A percentile compares a stretch with the other conserved stretches of the same genome.
Evolutionary conservation across 148 eudicot species (phyloP).

Genomic region (Arbutus unedo): DNA sequence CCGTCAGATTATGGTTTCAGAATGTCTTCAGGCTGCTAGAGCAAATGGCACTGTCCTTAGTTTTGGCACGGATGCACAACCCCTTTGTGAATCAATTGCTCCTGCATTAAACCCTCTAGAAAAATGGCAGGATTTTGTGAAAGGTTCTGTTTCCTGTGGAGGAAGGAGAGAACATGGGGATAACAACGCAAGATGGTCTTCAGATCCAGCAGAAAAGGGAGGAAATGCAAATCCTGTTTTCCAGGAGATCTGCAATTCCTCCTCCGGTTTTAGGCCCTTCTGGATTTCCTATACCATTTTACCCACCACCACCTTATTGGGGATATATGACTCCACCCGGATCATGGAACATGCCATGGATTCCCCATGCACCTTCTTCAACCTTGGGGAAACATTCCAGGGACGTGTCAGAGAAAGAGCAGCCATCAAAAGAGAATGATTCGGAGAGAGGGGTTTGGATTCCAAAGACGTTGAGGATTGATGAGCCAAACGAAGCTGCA

Average conservation of each 20-base stretch:
- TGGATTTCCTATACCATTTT: conserved; percentile 39
- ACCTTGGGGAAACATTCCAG: conserved; percentile 59
- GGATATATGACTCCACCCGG: conserved; percentile 23
- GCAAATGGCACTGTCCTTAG: conserved; percentile 16
- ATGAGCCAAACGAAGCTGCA: conserved; percentile 40
- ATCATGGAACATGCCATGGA: conserved; percentile 42
- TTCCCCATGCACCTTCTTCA: conserved; percentile 23
- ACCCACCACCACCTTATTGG: conserved; percentile 48
- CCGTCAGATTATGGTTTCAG: conserved; percentile 30
- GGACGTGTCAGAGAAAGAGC: conserved; percentile 37
- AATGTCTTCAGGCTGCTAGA: conserved; percentile 23
- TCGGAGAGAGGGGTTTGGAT: conserved; percentile 22
- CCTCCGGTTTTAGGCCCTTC: conserved; percentile 25
- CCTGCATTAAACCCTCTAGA: conserved; percentile 23
- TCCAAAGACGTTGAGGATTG: conserved; percentile 44
- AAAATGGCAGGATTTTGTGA: conserved; percentile 11
- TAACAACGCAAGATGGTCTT: conserved; percentile 10
- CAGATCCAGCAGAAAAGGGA: conserved; percentile 24
- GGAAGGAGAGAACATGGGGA: conserved; percentile 17
- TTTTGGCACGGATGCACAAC: conserved; percentile 9
- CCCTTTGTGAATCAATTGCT: conserved; percentile 32
- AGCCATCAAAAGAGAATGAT: conserved; percentile 11
- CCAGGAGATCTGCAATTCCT: conserved; percentile 14
- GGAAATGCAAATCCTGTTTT: conserved; percentile 21
- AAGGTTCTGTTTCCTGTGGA: conserved; percentile 14